Percentiles rank a stretch among this genome's conserved stretches.
These are phyloP conservation scores for Phoma sp. DNA, from an alignment of 2,329 filamentous ascomycete genomes.

Conservation along the genomic window DNA sequence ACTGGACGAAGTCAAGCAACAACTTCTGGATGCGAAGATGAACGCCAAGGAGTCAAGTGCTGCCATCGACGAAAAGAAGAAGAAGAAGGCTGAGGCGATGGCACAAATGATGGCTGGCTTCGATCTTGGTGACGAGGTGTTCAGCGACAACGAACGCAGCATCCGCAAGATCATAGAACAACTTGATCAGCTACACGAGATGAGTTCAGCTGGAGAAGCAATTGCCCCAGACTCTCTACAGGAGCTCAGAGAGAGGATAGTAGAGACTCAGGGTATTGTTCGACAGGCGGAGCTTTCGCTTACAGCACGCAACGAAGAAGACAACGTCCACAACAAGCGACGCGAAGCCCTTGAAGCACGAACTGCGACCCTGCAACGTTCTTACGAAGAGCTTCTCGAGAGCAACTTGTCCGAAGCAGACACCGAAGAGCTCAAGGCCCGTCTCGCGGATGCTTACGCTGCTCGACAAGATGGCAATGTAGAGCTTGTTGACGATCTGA, in stretches of 20 bases:
- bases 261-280: constrained; percentile 91
- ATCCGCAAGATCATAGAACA: constrained; percentile 85
- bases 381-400: constrained; percentile 83
- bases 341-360: constrained; percentile 78
- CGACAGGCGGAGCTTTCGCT: constrained; percentile 89
- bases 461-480: constrained; percentile 76
- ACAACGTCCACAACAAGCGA: constrained; percentile 66
- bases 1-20: constrained; percentile 93
- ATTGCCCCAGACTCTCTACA: constrained; percentile 83
- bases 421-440: constrained; percentile 81
- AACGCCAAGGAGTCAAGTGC: constrained; percentile 91
- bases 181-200: constrained; percentile 78
- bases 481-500: constrained; percentile 77
- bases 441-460: constrained; percentile 77
- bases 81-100: constrained; percentile 99
- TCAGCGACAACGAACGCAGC: constrained; percentile 88
- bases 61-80: constrained; percentile 94
- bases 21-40: constrained; percentile 95
- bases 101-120: constrained; percentile 99
- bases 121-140: constrained; percentile 88
- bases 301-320: constrained; percentile 71
- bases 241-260: constrained; percentile 75
- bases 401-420: constrained; percentile 80
- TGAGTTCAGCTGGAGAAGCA: constrained; percentile 76
- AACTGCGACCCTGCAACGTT: constrained; percentile 74